These are phyloP conservation scores for Lumnitzera racemosa DNA, from an alignment of 345 rosid species.

Conservation along the genomic window DNA sequence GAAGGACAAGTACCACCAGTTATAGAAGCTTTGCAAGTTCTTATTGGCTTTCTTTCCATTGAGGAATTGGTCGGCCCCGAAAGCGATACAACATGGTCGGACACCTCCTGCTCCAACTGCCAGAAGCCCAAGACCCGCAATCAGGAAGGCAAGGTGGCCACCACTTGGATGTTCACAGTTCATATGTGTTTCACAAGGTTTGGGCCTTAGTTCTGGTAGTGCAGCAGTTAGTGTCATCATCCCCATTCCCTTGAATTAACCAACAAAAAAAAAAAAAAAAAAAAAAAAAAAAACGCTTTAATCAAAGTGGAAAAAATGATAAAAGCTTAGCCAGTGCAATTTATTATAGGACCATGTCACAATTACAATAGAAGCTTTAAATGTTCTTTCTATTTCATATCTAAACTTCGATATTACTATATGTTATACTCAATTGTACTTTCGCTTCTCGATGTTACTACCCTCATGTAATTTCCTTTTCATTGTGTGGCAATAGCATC, in stretches of 20 bases:
- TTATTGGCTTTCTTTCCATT: slow-evolving; percentile 31
- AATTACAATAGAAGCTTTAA: too few species aligned
- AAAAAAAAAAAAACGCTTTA: background rate
- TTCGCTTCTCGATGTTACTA: too few species aligned
- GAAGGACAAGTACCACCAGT: slow-evolving; percentile 71
- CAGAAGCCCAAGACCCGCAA: slow-evolving; percentile 31
- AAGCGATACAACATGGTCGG: slow-evolving; percentile 47
- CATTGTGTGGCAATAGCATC: too few species aligned
- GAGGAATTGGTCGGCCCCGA: slow-evolving; percentile 61
- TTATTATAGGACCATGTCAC: too few species aligned
- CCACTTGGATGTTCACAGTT: slow-evolving; percentile 26
- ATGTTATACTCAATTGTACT: too few species aligned
- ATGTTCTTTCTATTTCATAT: too few species aligned
- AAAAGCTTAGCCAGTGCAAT: too few species aligned
- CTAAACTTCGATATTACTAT: too few species aligned
- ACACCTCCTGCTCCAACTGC: slow-evolving; percentile 50
- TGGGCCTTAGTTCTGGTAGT: slow-evolving; percentile 33
- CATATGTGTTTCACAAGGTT: slow-evolving; percentile 14
- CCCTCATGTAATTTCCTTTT: too few species aligned
- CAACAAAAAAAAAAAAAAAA: background rate
- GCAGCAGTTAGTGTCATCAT: slow-evolving; percentile 41
- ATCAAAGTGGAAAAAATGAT: too few species aligned
- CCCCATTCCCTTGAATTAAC: slow-evolving; percentile 45
- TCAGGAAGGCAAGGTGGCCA: slow-evolving; percentile 41
- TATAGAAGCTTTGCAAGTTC: slow-evolving; percentile 54